Evolutionary conservation across 345 rosid genomes (phyloP).

Genomic region (Citrus glauca): DNA sequence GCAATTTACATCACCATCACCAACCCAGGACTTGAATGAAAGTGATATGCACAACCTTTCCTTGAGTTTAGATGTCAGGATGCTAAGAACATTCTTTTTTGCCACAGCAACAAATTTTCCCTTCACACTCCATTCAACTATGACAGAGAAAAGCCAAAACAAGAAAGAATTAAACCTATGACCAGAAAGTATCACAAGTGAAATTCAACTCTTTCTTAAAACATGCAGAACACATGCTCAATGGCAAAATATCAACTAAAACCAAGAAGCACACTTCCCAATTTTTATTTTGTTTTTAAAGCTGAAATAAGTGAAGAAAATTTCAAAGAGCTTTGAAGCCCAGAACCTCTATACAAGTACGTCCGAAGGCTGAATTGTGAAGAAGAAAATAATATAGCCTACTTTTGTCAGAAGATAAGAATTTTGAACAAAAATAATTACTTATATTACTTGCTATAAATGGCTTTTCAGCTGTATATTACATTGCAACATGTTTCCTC

Average conservation of each 20-base stretch:
- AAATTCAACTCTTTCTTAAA: not conserved
- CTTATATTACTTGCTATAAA: not conserved
- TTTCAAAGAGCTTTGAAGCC: not conserved
- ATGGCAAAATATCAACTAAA: not conserved
- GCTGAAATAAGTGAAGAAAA: not conserved
- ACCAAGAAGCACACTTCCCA: not conserved
- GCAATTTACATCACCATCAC: conserved; percentile 37
- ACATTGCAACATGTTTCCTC: not conserved
- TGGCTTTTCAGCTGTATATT: not conserved
- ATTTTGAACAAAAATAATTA: not conserved
- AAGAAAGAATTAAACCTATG: conserved; percentile 2
- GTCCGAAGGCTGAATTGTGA: not conserved
- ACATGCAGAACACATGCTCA: not conserved
- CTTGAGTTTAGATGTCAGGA: conserved; percentile 64
- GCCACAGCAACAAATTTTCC: conserved; percentile 75
- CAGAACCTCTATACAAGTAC: not conserved
- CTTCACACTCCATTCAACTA: conserved; percentile 74
- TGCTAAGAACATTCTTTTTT: conserved; percentile 41
- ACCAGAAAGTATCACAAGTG: not conserved
- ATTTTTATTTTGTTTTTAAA: not conserved
- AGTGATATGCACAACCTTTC: conserved; percentile 51
- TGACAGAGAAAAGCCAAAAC: conserved; percentile 9
- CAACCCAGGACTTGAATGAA: conserved; percentile 55
- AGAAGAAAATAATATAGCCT: not conserved
- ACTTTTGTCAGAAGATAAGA: not conserved